Percentiles rank a stretch among this genome's conserved stretches.
phyloP scores from a whole-genome alignment of 2,329 filamentous ascomycete genomes.

The Tetracladium maxilliforme region DNA sequence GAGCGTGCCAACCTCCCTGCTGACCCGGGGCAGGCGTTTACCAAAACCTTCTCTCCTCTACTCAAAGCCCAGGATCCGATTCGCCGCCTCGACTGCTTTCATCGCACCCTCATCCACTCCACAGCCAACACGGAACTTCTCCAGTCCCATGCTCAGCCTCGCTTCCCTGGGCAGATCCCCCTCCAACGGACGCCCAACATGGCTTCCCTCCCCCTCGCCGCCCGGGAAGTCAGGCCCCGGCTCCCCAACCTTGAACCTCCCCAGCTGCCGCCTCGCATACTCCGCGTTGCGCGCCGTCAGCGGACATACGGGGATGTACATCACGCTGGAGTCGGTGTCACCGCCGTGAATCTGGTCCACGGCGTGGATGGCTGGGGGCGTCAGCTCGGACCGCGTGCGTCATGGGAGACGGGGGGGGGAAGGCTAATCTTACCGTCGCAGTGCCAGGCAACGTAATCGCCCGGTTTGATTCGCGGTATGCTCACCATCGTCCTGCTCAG shows the following conservation, averaged over 20 bases:
- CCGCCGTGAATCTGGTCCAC: conserved; percentile 71
- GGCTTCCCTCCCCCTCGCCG: conserved; percentile 48
- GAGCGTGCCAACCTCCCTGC: no score
- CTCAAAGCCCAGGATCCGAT: conserved; percentile 29
- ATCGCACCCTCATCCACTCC: no score
- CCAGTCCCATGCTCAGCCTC: conserved; percentile 35
- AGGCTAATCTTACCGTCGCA: conserved; percentile 15
- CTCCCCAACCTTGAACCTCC: conserved; percentile 53
- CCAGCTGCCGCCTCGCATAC: conserved; percentile 56
- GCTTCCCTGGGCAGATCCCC: conserved; percentile 30
- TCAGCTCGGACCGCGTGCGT: conserved; percentile 7
- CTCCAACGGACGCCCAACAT: conserved; percentile 33
- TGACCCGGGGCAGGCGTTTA: no score
- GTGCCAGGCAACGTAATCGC: conserved; percentile 56
- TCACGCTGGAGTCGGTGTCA: conserved; percentile 58
- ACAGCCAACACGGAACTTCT: no score
- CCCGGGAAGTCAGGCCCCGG: conserved; percentile 60
- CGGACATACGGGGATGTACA: conserved; percentile 83
- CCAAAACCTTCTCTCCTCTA: no score
- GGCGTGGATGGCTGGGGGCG: conserved; percentile 39
- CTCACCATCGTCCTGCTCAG: conserved; percentile 49
- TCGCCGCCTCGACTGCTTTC: no score
- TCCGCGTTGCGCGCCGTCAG: conserved; percentile 59
- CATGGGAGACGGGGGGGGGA: conserved; percentile 17
- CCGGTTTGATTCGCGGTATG: conserved; percentile 45